These are phyloP conservation scores for Aspergillus piperis DNA, from an alignment of 2,329 filamentous ascomycete genomes.

Conservation along the genomic window DNA sequence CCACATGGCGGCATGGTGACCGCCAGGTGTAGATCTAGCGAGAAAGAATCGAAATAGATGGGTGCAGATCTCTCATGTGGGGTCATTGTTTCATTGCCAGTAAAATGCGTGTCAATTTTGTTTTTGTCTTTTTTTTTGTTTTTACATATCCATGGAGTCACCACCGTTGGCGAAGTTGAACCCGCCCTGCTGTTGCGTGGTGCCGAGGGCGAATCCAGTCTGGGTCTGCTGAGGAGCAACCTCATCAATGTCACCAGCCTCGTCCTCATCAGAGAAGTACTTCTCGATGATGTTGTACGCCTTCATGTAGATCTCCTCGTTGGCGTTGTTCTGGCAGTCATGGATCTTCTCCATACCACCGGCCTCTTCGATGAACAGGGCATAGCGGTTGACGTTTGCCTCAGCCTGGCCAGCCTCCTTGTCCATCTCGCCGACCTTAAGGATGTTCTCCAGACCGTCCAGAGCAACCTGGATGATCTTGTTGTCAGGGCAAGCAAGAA, in stretches of 20 bases:
- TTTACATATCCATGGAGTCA: conserved; percentile 74
- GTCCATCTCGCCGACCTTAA: conserved; percentile 99
- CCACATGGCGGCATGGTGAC: background rate
- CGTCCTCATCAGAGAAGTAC: conserved; percentile 99
- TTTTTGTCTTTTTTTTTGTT: conserved; percentile 14
- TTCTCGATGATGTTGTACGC: conserved; percentile 99
- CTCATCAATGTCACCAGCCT: conserved; percentile 78
- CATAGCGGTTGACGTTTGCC: conserved; percentile 81
- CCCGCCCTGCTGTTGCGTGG: conserved; percentile 70
- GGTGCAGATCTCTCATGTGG: conserved; percentile 14
- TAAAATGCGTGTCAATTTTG: conserved; percentile 15
- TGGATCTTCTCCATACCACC: conserved; percentile 99
- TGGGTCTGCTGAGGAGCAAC: conserved; percentile 71
- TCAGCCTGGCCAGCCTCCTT: conserved; percentile 72
- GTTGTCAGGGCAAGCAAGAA: conserved; percentile 95
- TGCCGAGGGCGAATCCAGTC: conserved; percentile 70
- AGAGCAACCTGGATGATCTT: conserved; percentile 99
- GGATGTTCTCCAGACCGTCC: conserved; percentile 96
- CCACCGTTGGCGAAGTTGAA: conserved; percentile 88
- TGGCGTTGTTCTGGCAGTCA: conserved; percentile 99
- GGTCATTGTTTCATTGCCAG: conserved; percentile 18
- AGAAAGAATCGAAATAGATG: conserved; percentile 17
- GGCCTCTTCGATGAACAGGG: conserved; percentile 97
- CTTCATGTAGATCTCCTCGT: conserved; percentile 99
- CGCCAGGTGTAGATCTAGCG: conserved; percentile 18